Conservation (phyloP, 768 basidiomycete genomes). For the Tricholoma furcatifolium region DNA sequence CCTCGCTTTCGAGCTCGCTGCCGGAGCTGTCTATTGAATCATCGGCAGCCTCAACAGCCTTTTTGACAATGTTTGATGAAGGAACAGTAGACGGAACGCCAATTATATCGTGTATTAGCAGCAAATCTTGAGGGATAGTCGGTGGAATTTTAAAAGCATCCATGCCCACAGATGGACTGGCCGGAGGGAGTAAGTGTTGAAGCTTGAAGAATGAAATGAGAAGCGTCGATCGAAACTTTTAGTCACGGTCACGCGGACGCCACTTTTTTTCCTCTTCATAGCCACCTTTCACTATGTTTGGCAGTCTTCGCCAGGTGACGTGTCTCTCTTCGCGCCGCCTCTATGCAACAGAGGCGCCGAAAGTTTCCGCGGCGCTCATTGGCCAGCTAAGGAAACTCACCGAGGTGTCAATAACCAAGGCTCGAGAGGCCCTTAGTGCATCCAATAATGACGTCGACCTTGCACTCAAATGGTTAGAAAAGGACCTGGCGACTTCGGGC, state of each 20-base stretch:
- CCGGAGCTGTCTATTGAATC: constrained; percentile 59
- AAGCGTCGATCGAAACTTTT: constrained; percentile 18
- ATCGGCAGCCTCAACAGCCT: constrained; percentile 19
- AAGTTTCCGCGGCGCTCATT: constrained; percentile 73
- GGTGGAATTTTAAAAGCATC: constrained; percentile 59
- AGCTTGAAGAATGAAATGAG: not conserved
- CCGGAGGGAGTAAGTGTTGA: not conserved
- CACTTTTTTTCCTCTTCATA: constrained; percentile 17
- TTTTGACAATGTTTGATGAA: not conserved
- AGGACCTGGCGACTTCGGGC: constrained; percentile 69
- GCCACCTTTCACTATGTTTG: constrained; percentile 14
- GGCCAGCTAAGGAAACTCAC: constrained; percentile 82
- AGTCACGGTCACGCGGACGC: constrained; percentile 15
- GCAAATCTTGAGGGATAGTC: constrained; percentile 68
- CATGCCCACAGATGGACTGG: constrained; percentile 23
- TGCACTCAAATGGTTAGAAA: constrained; percentile 80
- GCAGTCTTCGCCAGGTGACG: constrained; percentile 16
- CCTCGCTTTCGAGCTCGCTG: constrained; percentile 58
- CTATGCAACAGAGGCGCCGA: constrained; percentile 55
- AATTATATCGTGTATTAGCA: constrained; percentile 69
- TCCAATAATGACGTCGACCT: constrained; percentile 70
- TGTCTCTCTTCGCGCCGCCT: constrained; percentile 27
- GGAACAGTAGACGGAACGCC: constrained; percentile 26
- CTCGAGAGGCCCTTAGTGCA: constrained; percentile 79
- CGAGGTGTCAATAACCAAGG: constrained; percentile 83